These are phyloP conservation scores for Hippophae gyantsensis DNA, from an alignment of 306 rosid genomes.

Conservation along the genomic window DNA sequence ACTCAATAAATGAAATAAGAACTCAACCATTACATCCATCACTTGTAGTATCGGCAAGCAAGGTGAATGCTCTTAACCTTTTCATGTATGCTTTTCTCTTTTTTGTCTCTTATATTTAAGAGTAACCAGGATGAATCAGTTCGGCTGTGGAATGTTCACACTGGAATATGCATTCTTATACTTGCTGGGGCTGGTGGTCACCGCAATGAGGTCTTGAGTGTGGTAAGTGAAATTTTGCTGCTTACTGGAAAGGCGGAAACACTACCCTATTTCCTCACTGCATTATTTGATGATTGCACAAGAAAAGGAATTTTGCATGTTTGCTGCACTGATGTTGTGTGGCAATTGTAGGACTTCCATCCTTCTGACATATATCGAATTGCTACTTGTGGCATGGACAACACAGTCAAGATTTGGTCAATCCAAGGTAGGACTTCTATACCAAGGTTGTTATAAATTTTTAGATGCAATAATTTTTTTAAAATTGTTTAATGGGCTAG, in stretches of 20 bases:
- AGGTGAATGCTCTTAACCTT: constrained; percentile 36
- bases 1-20: constrained; percentile 85
- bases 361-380: constrained; percentile 77
- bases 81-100: constrained; percentile 12
- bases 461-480: too few species aligned
- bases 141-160: constrained; percentile 90
- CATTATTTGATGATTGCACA: not conserved
- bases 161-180: constrained; percentile 84
- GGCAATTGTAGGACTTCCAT: constrained; percentile 64
- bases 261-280: not conserved
- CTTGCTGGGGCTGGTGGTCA: constrained; percentile 98
- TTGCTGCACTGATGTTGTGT: constrained; percentile 13
- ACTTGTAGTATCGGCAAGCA: constrained; percentile 87
- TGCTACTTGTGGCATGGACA: constrained; percentile 98
- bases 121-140: constrained; percentile 83
- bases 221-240: constrained; percentile 40
- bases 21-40: constrained; percentile 76
- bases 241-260: not conserved
- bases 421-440: constrained; percentile 56
- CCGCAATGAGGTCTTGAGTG: constrained; percentile 93
- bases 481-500: too few species aligned
- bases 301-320: not conserved
- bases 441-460: not conserved
- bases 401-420: constrained; percentile 92
- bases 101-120: constrained; percentile 16